Evolutionary conservation across 306 rosid species (phyloP), one percentile per base, ranked within the genome.

Genomic region (Ormosia emarginata): DNA sequence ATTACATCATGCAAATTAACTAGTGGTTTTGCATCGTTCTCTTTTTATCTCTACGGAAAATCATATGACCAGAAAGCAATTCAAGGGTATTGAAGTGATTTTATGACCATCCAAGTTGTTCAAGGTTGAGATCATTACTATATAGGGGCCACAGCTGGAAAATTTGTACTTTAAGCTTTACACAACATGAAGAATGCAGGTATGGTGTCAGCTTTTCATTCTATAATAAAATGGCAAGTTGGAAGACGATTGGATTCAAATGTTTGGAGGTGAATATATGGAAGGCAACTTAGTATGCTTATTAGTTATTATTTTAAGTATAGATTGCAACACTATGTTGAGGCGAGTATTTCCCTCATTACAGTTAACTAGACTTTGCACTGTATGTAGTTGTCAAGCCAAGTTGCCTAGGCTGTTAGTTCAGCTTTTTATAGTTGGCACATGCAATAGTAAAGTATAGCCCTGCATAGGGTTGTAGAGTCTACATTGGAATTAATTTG

Each of bases 81-180:
- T 18, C 4, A 41, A 41, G 59, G 17, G 59, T 15, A 6, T 12
- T 79, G 61, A 55, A 58, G 49, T 46, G 14, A 24, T 33, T 79
- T 79, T 46, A 70, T 7, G 50, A 46, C 78, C 78, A 40, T 71
- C 71, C 63, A 70, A 67, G 33, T 37, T 78, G 58, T 53, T 67
- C 10, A 53, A 67, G 55, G 44, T 67, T 74, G 75, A 53, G 56
- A 34, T 15, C 12, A 56, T 40, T 14, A 47, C 55, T n/a, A 7
- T 67, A 24, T 24, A 24, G 24, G 24, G 24, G 0, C 24, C 24
- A 24, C 24, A 61, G 11, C 69, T 34, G 10, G 49, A 65, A 65
- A 65, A 65, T 24, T 6, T 39, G 47, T 37, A 17, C 7, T 40
- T 67, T 67, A 67, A 8, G n/a, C 53, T 0, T 15, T 41, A 6